phyloP scores from a whole-genome alignment of 2,329 filamentous ascomycete species.

The Pseudogymnoascus sp. region DNA sequence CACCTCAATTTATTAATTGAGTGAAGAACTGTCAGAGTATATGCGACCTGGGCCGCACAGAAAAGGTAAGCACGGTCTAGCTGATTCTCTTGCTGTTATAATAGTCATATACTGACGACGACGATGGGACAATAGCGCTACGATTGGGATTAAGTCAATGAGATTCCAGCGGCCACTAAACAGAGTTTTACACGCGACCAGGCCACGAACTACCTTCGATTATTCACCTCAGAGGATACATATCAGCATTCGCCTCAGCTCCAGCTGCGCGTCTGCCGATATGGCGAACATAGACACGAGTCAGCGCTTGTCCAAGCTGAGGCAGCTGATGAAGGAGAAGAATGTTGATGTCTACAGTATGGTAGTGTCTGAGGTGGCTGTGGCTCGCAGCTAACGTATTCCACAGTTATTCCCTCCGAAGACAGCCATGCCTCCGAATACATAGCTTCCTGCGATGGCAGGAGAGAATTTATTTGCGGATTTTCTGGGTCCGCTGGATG shows the following conservation, averaged over 20 bases:
- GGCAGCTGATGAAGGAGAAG: slow-evolving; percentile 78
- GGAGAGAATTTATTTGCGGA: slow-evolving; percentile 84
- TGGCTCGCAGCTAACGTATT: slow-evolving; percentile 27
- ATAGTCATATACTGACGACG: neutral
- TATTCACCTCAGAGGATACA: slow-evolving; percentile 6
- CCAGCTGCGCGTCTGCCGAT: slow-evolving; percentile 23
- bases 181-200: slow-evolving; percentile 14
- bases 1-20: neutral
- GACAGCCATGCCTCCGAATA: slow-evolving; percentile 98
- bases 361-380: slow-evolving; percentile 25
- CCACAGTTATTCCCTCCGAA: slow-evolving; percentile 84
- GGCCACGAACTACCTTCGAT: neutral
- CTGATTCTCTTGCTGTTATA: neutral
- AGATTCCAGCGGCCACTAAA: slow-evolving; percentile 19
- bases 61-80: neutral
- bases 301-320: slow-evolving; percentile 64
- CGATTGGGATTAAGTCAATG: slow-evolving; percentile 18
- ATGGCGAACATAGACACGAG: slow-evolving; percentile 79
- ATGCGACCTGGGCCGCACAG: slow-evolving; percentile 1
- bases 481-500: slow-evolving; percentile 94
- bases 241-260: slow-evolving; percentile 11
- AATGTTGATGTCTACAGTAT: slow-evolving; percentile 89
- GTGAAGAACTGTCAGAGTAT: neutral
- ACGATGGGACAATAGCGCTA: neutral
- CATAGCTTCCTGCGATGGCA: slow-evolving; percentile 88